Evolutionary conservation across 1,284 basidiomycete species (phyloP).

Genomic region (Tilletia caries): DNA sequence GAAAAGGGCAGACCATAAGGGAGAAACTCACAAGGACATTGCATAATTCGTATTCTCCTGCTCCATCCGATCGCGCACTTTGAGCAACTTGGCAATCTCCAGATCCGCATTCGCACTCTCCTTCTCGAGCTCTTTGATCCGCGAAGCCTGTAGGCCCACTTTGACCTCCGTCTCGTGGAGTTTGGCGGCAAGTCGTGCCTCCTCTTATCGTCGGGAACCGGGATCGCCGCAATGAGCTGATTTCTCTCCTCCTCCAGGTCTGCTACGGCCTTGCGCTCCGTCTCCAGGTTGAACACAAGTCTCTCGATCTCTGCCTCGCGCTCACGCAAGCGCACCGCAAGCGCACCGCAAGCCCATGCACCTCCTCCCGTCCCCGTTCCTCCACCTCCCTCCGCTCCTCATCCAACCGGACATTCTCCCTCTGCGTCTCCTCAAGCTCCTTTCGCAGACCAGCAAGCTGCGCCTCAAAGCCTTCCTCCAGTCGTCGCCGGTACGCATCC

Average conservation of each 20-base stretch:
- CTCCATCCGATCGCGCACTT: slow-evolving; percentile 12
- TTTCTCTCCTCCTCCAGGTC: background rate
- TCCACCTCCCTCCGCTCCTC: background rate
- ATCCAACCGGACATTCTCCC: background rate
- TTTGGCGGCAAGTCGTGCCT: background rate
- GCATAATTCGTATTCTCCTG: slow-evolving; percentile 2
- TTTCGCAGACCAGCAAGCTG: background rate
- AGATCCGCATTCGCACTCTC: slow-evolving; percentile 9
- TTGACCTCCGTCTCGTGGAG: background rate
- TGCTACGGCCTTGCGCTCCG: background rate
- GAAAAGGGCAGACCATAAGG: background rate
- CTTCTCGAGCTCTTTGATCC: slow-evolving; percentile 11
- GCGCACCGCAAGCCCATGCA: background rate
- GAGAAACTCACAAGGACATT: slow-evolving; percentile 4
- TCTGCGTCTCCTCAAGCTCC: background rate
- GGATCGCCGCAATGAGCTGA: background rate
- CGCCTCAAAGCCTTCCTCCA: slow-evolving; percentile 6
- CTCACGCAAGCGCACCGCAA: background rate
- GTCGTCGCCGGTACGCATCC: slow-evolving; percentile 3
- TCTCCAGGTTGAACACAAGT: background rate
- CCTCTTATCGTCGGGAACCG: background rate
- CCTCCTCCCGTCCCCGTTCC: background rate
- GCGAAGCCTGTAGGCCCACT: background rate
- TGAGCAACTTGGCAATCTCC: slow-evolving; percentile 10
- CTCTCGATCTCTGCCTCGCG: background rate